Conservation (phyloP, 106 monocot genomes). For the Dactylorhiza incarnata region DNA sequence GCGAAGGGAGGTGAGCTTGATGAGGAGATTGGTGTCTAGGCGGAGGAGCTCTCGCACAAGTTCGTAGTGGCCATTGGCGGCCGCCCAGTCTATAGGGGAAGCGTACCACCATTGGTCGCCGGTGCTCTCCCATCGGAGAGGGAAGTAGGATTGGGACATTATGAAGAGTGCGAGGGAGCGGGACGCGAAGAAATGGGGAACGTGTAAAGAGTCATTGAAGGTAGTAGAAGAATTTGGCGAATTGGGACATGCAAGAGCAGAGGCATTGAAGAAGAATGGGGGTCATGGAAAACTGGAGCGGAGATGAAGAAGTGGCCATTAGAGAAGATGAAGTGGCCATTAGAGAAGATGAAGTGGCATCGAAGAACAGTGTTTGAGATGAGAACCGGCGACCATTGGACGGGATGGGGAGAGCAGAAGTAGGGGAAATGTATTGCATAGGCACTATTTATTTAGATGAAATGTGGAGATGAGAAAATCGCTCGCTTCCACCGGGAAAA, state of each 20-base stretch:
- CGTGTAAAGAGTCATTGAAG: neutral
- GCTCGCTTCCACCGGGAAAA: no score
- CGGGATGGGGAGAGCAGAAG: neutral
- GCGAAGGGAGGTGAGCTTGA: constrained; percentile 89
- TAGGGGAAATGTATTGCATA: neutral
- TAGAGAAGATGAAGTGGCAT: neutral
- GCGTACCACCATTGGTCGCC: constrained; percentile 96
- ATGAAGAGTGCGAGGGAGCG: neutral
- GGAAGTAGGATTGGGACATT: constrained; percentile 49
- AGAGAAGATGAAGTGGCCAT: neutral
- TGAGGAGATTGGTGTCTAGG: constrained; percentile 73
- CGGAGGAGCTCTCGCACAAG: constrained; percentile 78
- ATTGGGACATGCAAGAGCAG: neutral
- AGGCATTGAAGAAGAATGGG: neutral
- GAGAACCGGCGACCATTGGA: neutral
- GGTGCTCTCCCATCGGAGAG: constrained; percentile 87
- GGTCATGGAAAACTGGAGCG: neutral
- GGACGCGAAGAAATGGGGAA: neutral
- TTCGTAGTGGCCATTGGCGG: constrained; percentile 78
- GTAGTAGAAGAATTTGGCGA: neutral
- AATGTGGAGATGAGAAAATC: no score
- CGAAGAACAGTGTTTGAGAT: neutral
- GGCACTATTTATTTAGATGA: no score
- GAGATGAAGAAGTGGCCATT: neutral
- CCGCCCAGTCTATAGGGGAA: constrained; percentile 75